A percentile compares a stretch with the other conserved stretches of the same genome.
Evolutionary conservation across 805 yeast genomes (phyloP).

Genomic region (Saccharomycopsis synnaedendra): DNA sequence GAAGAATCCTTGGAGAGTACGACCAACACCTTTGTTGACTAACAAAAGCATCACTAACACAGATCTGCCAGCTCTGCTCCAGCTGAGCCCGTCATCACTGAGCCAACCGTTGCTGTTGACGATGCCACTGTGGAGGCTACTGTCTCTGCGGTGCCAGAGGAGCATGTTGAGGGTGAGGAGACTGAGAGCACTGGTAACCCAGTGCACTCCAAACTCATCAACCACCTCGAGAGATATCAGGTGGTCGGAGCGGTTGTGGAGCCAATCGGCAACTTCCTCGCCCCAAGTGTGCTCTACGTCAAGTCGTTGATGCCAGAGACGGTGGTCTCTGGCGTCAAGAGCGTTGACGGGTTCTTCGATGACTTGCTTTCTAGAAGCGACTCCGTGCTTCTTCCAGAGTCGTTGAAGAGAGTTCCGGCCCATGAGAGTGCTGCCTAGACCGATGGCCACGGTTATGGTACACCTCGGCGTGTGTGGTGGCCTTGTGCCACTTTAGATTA

Average conservation of each 20-base stretch:
- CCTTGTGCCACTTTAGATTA: no score
- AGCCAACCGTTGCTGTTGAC: background rate
- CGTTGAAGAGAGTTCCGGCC: slow-evolving; percentile 6
- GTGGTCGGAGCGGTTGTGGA: slow-evolving; percentile 10
- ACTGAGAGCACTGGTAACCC: background rate
- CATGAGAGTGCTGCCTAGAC: background rate
- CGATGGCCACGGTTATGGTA: no score
- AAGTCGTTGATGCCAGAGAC: slow-evolving; percentile 4
- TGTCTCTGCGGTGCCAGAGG: background rate
- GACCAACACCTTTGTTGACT: background rate
- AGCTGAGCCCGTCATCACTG: background rate
- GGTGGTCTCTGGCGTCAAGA: slow-evolving; percentile 7
- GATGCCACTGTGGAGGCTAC: slow-evolving; percentile 3
- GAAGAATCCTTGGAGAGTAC: slow-evolving; percentile 15
- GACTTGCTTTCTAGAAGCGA: slow-evolving; percentile 4
- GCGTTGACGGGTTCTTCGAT: slow-evolving; percentile 5
- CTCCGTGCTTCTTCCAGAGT: background rate
- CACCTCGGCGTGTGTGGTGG: no score
- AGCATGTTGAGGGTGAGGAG: no score
- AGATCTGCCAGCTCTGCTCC: background rate
- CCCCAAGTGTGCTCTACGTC: slow-evolving; percentile 8
- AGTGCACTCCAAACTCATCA: slow-evolving; percentile 9
- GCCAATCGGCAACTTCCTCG: slow-evolving; percentile 7
- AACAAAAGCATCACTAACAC: background rate
- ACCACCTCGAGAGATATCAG: slow-evolving; percentile 8